These are phyloP conservation scores for Lecanicillium sp. DNA, from an alignment of 2,329 filamentous ascomycete species.

Conservation along the genomic window DNA sequence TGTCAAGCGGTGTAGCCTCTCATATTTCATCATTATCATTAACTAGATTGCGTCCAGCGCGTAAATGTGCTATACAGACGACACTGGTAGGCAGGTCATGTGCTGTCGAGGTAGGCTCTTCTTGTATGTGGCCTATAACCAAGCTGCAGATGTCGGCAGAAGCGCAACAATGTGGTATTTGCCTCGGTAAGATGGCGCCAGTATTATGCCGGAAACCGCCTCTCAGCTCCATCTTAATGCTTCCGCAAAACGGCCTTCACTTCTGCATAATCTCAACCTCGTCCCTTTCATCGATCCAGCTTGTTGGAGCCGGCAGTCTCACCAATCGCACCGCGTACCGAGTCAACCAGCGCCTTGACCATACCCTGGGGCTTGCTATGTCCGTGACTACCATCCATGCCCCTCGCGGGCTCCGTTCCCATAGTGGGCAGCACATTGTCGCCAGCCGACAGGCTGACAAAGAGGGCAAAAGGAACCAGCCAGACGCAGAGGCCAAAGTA, in stretches of 20 bases:
- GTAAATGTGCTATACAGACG: conserved; percentile 2
- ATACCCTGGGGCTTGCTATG: conserved; percentile 49
- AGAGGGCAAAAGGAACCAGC: conserved; percentile 91
- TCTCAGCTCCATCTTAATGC: no score
- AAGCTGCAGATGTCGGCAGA: no score
- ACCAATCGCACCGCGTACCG: conserved; percentile 43
- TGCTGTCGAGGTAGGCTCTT: no score
- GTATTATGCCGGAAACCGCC: no score
- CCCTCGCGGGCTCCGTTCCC: conserved; percentile 53
- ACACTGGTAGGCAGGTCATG: no score
- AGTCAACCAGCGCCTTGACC: conserved; percentile 58
- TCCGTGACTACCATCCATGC: conserved; percentile 33
- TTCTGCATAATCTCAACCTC: no score
- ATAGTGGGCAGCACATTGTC: conserved; percentile 94
- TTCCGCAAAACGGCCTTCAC: no score
- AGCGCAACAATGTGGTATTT: no score
- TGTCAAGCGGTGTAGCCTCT: no score
- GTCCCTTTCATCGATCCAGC: no score
- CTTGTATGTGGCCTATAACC: no score
- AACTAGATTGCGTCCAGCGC: conserved; percentile 7
- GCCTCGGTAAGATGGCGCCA: no score
- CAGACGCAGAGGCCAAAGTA: conserved; percentile 97
- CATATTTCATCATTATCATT: conserved; percentile 7
- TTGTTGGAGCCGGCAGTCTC: conserved; percentile 28
- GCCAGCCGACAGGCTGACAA: conserved; percentile 86